phyloP scores from a whole-genome alignment of 2,329 filamentous ascomycete genomes.

The Colletotrichum noveboracense region DNA sequence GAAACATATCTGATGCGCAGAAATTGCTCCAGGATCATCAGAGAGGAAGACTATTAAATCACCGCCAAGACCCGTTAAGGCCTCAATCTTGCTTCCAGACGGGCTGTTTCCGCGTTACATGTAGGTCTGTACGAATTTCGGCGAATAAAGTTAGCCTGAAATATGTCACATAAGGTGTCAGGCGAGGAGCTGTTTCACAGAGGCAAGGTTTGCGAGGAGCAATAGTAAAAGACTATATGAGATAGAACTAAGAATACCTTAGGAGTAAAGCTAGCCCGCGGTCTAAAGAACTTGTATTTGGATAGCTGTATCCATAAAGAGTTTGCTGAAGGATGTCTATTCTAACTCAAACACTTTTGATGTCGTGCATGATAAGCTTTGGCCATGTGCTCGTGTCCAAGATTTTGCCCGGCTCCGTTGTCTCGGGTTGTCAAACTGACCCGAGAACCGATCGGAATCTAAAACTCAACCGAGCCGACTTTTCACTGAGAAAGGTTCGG shows the following conservation, averaged over 20 bases:
- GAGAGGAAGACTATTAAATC: neutral
- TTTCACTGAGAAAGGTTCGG: neutral
- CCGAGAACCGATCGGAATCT: neutral
- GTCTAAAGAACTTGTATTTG: neutral
- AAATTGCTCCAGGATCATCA: too few species aligned
- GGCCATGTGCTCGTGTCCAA: neutral
- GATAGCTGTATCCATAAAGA: neutral
- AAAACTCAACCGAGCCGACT: neutral
- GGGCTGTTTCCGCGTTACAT: neutral
- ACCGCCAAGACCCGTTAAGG: neutral
- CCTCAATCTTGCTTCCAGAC: neutral
- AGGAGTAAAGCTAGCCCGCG: neutral
- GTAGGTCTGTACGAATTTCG: neutral
- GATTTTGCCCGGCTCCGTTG: neutral
- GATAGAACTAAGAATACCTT: fast-evolving
- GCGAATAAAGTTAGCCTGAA: neutral
- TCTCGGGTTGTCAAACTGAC: neutral
- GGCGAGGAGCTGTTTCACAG: neutral
- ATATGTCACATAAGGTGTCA: neutral
- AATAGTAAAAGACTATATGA: neutral
- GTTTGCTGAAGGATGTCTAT: neutral
- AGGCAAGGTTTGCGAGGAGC: neutral
- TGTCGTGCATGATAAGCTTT: neutral
- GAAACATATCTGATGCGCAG: neutral
- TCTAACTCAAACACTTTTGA: neutral